A percentile compares a stretch with the other conserved stretches of the same genome.
Evolutionary conservation across 2,329 filamentous ascomycete genomes (phyloP).

Genomic region (Shiraia bambusicola): DNA sequence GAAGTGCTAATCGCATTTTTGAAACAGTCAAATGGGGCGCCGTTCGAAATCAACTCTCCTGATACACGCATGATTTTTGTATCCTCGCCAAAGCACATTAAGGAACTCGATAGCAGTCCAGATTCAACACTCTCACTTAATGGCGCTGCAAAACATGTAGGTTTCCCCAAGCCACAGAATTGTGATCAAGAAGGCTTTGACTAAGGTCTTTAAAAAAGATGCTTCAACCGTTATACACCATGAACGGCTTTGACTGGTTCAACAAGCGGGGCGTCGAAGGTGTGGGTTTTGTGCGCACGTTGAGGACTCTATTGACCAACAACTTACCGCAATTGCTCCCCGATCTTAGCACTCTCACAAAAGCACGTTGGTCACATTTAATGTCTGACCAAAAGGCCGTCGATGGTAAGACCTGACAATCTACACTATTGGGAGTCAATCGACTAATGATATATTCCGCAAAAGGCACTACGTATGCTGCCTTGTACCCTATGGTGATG

Average conservation of each 20-base stretch:
- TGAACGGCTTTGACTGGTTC: conserved; percentile 32
- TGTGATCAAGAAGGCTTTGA: too few relatives aligned
- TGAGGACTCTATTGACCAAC: conserved; percentile 16
- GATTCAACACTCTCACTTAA: conserved; percentile 4
- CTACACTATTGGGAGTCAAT: not conserved
- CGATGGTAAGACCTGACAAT: not conserved
- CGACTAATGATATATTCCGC: not conserved
- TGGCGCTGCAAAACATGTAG: conserved; percentile 9
- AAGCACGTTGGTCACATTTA: not conserved
- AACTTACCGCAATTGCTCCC: conserved; percentile 9
- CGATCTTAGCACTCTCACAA: not conserved
- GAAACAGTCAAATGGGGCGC: not conserved
- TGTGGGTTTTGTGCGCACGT: conserved; percentile 11
- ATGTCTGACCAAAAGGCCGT: not conserved
- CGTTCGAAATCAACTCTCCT: not conserved
- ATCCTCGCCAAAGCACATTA: not conserved
- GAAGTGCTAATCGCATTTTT: not conserved
- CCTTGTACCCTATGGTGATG: conserved; percentile 1
- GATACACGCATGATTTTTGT: not conserved
- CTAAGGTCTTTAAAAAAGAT: conserved; percentile 4
- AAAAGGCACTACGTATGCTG: too few relatives aligned
- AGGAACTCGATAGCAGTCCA: conserved; percentile 4
- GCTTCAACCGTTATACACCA: conserved; percentile 28
- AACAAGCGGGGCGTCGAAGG: conserved; percentile 24
- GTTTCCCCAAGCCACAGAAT: not conserved